These are phyloP conservation scores for Citrus cavaleriei DNA, from an alignment of 345 rosid genomes.

Conservation along the genomic window DNA sequence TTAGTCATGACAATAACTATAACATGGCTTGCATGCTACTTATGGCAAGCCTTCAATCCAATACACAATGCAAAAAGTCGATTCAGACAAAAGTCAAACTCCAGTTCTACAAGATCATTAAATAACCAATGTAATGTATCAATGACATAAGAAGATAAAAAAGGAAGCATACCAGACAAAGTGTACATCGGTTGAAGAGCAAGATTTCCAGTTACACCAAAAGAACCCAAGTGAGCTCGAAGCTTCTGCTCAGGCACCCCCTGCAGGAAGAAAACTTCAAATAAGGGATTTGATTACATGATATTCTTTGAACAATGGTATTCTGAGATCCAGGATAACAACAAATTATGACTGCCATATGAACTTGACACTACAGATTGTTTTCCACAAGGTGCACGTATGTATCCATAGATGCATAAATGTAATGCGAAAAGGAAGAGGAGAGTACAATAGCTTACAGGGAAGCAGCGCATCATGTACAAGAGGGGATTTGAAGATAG, in stretches of 20 bases:
- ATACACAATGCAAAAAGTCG: background rate
- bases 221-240: slow-evolving; percentile 88
- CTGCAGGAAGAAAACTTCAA: slow-evolving; percentile 39
- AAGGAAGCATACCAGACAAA: slow-evolving; percentile 61
- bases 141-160: background rate
- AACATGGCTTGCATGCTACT: background rate
- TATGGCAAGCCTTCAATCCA: background rate
- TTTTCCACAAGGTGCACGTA: background rate
- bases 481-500: slow-evolving; percentile 91
- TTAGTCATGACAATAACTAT: background rate
- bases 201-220: slow-evolving; percentile 97
- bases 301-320: background rate
- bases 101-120: background rate
- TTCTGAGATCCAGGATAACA: background rate
- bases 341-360: background rate
- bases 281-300: slow-evolving; percentile 1
- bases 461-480: slow-evolving; percentile 98
- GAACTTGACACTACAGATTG: background rate
- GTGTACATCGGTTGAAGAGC: slow-evolving; percentile 99
- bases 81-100: background rate
- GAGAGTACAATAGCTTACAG: slow-evolving; percentile 44
- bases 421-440: background rate
- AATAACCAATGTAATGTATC: background rate
- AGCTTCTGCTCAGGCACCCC: slow-evolving; percentile 98
- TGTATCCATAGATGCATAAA: background rate